phyloP scores from a whole-genome alignment of 164 flowering plant genomes.

The Vitis rupestris region DNA sequence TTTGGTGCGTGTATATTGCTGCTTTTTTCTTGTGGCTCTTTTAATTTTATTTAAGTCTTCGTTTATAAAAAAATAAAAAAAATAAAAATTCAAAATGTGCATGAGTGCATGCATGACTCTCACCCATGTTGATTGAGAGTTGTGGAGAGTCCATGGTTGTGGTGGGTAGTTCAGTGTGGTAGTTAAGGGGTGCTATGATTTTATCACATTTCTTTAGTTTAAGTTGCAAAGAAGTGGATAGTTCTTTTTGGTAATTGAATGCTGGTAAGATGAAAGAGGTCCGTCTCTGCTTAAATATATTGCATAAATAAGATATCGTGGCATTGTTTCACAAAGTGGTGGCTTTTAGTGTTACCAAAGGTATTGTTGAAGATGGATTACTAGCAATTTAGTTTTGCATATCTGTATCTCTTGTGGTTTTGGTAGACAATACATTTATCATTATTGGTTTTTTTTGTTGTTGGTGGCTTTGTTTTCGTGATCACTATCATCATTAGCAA shows the following conservation, averaged over 20 bases:
- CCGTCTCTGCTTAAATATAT: too few species aligned
- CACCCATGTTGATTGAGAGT: too few species aligned
- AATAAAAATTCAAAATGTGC: background rate
- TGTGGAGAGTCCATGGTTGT: too few species aligned
- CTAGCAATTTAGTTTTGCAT: background rate
- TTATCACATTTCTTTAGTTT: too few species aligned
- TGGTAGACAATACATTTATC: background rate
- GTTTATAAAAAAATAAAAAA: too few species aligned
- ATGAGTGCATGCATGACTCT: too few species aligned
- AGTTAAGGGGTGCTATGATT: too few species aligned
- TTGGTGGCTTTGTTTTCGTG: background rate
- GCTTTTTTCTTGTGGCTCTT: background rate
- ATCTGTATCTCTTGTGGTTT: background rate
- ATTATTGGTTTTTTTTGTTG: background rate
- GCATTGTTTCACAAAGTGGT: background rate
- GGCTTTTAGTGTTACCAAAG: background rate
- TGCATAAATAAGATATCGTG: background rate
- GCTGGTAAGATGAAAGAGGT: too few species aligned
- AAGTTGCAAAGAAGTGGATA: too few species aligned
- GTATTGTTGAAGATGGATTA: background rate
- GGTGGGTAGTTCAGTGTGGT: too few species aligned
- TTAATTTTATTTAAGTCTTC: too few species aligned
- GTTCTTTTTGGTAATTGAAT: too few species aligned
- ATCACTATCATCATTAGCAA: background rate
- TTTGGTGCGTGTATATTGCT: slow-evolving; percentile 50